Base-by-base conservation (phyloP, 441 rosid species). In the Bocquillonia castaneifolia region DNA sequence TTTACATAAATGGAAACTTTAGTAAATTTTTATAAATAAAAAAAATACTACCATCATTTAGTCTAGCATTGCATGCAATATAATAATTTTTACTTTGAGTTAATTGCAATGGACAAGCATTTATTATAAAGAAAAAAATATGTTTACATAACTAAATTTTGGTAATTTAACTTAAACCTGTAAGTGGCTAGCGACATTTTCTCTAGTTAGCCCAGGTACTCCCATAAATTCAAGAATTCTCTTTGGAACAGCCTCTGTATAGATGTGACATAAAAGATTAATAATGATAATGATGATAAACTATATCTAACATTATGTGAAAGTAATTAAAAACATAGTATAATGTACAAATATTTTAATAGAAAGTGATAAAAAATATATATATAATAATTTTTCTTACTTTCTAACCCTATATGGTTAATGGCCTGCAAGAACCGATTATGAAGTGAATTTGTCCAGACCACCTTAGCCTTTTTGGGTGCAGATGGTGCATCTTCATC, bases 181-280 rank as follows among this genome's bases (percentile, higher is more conserved):
- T 72, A 93, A 78, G 71, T 93, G 98, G 71, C 98, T 93, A 12
- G 97, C 98, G 0, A 93, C 80, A 71, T 91, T 85, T 73, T 93
- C 96, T 76, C 96, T 85, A 15, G 94, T 84, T 45, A 93, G 77
- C 70, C 88, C 85, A 0, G 87, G 79, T 25, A 86, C 81, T 32
- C 76, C 80, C 98, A 93, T 91, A 64, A 71, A 83, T 74, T 83
- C 90, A 34, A 89, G 87, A 72, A 93, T 91, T 71, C 67, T 89
- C 69, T 88, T 91, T 0, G 97, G 98, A 23, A 86, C 94, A 68
- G 96, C 96, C 82, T 79, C 98, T 93, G 80, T 64, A 66, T 47
- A 34, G 47, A 64, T 28, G 34, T 26, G 17, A 62, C 55, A 56
- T 10, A n/a, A 25, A 55, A 52, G 14, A 71, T 8, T 23, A 32